Base-by-base conservation (phyloP, 257 asterid genomes). In the Nicotiana undulata region DNA sequence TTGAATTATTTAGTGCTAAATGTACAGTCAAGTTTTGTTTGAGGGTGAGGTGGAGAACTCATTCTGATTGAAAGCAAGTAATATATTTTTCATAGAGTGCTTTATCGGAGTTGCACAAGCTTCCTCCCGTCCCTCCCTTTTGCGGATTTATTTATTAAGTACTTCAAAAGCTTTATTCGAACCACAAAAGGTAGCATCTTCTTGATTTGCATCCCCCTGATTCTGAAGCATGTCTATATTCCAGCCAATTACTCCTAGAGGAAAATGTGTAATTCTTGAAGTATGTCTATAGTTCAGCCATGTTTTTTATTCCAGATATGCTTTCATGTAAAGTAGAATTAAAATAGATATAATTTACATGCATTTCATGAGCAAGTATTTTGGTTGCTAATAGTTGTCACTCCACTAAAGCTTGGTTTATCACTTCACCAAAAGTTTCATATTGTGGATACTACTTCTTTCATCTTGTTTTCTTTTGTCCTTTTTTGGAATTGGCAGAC, bases 401-500 rank as follows among this genome's bases (percentile, higher is more conserved):
- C 40, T 72, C 77, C 78, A 49, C 8, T 24, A 46, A 6, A 46
- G 37, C 49, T 22, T 22, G 60, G 37, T 58, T 72, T 72, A 46
- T 46, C 37, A 24, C 15, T 72, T 49, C 28, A 9, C 29, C 37
- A 72, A 24, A 24, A 51, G 56, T 51, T 12, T 72, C 59, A 24
- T 49, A 72, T 81, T 78, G 28, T 34, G 29, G 24, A 16, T 55
- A 5, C 18, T 28, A 46, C 6, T 9, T 58, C 28, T 46, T 52
- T 75, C 32, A 60, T 63, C n/a, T 34, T 51, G n/a, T 63, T 51
- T 72, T n/a, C 55, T 29, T 59, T 51, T 46, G 58, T 40, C 79
- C 15, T 49, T 66, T 65, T 80, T 26, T 24, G 0, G 3, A 8
- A 49, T 24, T 74, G 79, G 83, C 92, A 94, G 99, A 83, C 98